Conservation (phyloP, 2,329 filamentous ascomycete genomes). For the Xylaria sp. region DNA sequence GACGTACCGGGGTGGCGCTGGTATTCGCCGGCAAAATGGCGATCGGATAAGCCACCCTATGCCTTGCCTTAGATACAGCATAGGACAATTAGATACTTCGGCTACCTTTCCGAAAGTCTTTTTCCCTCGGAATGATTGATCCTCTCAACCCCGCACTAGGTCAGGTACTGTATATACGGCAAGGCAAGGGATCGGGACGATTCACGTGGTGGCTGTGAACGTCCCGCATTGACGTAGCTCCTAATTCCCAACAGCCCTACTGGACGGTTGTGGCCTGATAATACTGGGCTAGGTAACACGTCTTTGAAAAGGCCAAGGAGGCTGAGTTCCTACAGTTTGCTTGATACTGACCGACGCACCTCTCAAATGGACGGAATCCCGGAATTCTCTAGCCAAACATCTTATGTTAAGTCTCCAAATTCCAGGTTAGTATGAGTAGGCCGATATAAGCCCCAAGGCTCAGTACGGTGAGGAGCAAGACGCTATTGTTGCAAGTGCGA, state of each 20-base stretch:
- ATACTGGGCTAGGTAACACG: background rate
- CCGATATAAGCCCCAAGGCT: slow-evolving; percentile 69
- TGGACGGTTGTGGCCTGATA: background rate
- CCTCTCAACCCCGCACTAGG: slow-evolving; percentile 1
- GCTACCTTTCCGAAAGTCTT: background rate
- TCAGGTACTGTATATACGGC: background rate
- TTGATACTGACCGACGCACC: background rate
- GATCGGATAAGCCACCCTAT: slow-evolving; percentile 16
- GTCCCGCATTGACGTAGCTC: background rate
- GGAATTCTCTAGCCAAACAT: background rate
- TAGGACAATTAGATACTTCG: background rate
- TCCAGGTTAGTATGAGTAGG: slow-evolving; percentile 66
- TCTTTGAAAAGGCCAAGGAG: background rate
- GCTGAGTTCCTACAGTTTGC: background rate
- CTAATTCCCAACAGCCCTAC: background rate
- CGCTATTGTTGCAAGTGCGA: slow-evolving; percentile 72
- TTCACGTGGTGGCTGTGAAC: background rate
- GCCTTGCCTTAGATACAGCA: slow-evolving; percentile 4
- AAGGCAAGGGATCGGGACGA: background rate
- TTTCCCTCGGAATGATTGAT: background rate
- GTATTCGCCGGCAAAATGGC: slow-evolving; percentile 38
- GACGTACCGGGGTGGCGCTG: slow-evolving; percentile 12
- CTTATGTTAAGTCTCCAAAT: slow-evolving; percentile 49
- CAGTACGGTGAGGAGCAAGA: slow-evolving; percentile 66
- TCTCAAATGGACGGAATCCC: background rate